A percentile compares a stretch with the other conserved stretches of the same genome.
Evolutionary conservation across 371 early-diverging fungal genomes (phyloP).

Genomic region (Spraguea lophii): DNA sequence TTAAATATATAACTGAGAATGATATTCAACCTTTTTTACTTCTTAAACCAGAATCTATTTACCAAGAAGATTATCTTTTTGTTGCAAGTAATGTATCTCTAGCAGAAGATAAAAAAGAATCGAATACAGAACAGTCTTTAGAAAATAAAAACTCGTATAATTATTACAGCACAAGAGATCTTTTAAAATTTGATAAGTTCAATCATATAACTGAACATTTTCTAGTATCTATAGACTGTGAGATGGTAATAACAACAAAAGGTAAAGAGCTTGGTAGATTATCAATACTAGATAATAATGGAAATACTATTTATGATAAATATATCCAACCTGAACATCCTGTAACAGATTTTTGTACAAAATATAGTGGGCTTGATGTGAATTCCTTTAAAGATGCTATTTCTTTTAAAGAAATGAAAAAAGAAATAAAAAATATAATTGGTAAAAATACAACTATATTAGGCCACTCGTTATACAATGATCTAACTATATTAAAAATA

Average conservation of each 20-base stretch:
- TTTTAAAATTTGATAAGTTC: not conserved
- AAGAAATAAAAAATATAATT: slow-evolving; percentile 31
- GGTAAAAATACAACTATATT: slow-evolving; percentile 38
- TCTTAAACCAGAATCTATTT: not conserved
- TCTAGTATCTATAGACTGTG: slow-evolving; percentile 40
- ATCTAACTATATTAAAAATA: slow-evolving; percentile 28
- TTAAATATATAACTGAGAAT: not conserved
- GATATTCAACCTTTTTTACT: not conserved
- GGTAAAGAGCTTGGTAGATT: slow-evolving; percentile 38
- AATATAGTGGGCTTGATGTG: slow-evolving; percentile 36
- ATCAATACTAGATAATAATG: slow-evolving; percentile 24
- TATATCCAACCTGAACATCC: slow-evolving; percentile 22
- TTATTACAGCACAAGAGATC: not conserved
- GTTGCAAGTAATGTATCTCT: not conserved
- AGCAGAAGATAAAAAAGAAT: not conserved
- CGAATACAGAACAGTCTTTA: not conserved
- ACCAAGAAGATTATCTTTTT: not conserved
- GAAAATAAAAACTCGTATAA: not conserved
- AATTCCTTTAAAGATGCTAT: slow-evolving; percentile 12
- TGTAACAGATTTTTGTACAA: slow-evolving; percentile 37
- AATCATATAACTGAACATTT: slow-evolving; percentile 2
- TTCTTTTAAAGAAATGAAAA: slow-evolving; percentile 4
- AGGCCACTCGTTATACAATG: slow-evolving; percentile 44
- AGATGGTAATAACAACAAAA: slow-evolving; percentile 36
- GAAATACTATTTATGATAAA: slow-evolving; percentile 37